Evolutionary conservation across 1,139 yeast genomes (phyloP).

Genomic region (Wickerhamomyces sp.): DNA sequence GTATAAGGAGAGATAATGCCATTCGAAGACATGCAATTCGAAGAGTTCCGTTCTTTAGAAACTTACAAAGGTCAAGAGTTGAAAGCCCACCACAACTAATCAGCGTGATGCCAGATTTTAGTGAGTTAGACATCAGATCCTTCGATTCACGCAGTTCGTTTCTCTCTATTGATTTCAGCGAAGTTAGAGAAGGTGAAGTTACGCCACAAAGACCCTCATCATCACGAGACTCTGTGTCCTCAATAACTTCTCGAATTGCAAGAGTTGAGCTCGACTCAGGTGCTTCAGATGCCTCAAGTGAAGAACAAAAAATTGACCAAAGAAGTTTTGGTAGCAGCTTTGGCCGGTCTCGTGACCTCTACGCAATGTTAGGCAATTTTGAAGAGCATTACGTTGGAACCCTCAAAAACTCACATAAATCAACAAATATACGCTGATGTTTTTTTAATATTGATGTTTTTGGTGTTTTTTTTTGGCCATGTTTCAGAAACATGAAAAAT

Average conservation of each 20-base stretch:
- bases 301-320: slow-evolving; percentile 2
- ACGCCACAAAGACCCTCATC: neutral
- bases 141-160: too few species aligned
- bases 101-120: too few species aligned
- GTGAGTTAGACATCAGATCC: too few species aligned
- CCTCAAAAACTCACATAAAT: neutral
- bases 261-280: too few species aligned
- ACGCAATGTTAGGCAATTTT: slow-evolving; percentile 11
- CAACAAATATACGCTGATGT: slow-evolving; percentile 7
- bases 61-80: neutral
- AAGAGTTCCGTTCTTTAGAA: neutral
- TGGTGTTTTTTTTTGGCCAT: too few species aligned
- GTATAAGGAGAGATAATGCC: slow-evolving; percentile 8
- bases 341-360: slow-evolving; percentile 9
- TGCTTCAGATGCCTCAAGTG: too few species aligned
- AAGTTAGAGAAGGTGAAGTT: too few species aligned
- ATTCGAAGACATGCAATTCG: neutral
- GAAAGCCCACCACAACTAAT: neutral
- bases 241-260: too few species aligned
- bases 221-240: neutral
- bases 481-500: too few species aligned
- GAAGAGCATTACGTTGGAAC: slow-evolving; percentile 8
- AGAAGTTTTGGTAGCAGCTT: slow-evolving; percentile 2
- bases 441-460: too few species aligned
- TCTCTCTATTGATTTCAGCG: too few species aligned